Evolutionary conservation across 305 asterid species (phyloP).

Genomic region (Petunia hybrid): DNA sequence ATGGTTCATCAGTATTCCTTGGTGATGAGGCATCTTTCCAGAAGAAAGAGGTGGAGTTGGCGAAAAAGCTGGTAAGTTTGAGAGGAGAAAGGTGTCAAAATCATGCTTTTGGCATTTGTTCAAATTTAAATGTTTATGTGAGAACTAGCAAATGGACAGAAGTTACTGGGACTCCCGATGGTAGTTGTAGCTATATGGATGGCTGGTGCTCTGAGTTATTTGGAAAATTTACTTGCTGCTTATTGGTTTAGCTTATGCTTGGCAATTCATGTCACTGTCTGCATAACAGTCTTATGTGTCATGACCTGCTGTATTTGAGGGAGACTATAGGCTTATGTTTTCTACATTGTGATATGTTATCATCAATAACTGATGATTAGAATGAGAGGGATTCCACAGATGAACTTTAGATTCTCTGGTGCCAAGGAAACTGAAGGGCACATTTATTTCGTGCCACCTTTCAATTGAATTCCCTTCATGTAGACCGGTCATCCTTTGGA

Average conservation of each 20-base stretch:
- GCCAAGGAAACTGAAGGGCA: slow-evolving; percentile 4
- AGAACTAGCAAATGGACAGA: background rate
- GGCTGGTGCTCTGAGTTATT: slow-evolving; percentile 18
- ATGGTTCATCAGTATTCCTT: slow-evolving; percentile 74
- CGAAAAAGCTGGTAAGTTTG: slow-evolving; percentile 76
- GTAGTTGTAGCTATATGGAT: slow-evolving; percentile 16
- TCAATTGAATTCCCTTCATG: background rate
- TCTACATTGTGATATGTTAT: slow-evolving; percentile 1
- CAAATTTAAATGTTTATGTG: background rate
- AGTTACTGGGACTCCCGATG: background rate
- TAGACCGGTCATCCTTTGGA: slow-evolving; percentile 6
- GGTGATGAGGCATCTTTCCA: slow-evolving; percentile 96
- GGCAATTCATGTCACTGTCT: slow-evolving; percentile 16
- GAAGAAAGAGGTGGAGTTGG: slow-evolving; percentile 90
- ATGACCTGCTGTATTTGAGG: slow-evolving; percentile 3
- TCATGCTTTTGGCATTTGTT: slow-evolving; percentile 20
- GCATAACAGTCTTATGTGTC: slow-evolving; percentile 11
- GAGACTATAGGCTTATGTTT: slow-evolving; percentile 11
- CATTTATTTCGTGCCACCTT: background rate
- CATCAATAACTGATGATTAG: slow-evolving; percentile 21
- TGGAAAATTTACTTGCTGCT: slow-evolving; percentile 6
- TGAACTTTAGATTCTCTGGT: slow-evolving; percentile 19
- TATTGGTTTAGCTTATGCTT: slow-evolving; percentile 16
- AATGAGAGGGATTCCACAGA: slow-evolving; percentile 10
- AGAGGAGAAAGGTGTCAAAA: background rate